Percentiles rank a stretch among this genome's conserved stretches.
These are phyloP conservation scores for Botryotinia convoluta DNA, from an alignment of 2,329 filamentous ascomycete species.

Conservation along the genomic window DNA sequence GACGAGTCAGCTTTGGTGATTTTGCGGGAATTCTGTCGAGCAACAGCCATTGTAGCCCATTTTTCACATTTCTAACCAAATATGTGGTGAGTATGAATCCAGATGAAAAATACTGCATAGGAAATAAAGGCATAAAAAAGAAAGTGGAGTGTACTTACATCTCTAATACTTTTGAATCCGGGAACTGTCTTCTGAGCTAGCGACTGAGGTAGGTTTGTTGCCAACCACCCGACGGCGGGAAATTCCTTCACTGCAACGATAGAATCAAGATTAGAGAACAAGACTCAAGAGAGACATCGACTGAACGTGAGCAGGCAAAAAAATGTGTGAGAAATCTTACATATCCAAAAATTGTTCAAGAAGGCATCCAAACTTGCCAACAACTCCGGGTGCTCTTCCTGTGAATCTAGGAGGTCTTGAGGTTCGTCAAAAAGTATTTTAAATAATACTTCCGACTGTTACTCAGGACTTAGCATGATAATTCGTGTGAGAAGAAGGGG, in stretches of 20 bases:
- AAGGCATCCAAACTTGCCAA: background rate
- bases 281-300: background rate
- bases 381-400: background rate
- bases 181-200: background rate
- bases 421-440: background rate
- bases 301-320: too few relatives aligned
- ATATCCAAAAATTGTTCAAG: background rate
- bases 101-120: background rate
- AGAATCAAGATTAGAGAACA: background rate
- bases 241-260: background rate
- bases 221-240: background rate
- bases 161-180: background rate
- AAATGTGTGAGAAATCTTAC: background rate
- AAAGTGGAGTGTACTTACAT: background rate
- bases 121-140: too few relatives aligned
- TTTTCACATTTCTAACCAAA: background rate
- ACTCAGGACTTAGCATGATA: background rate
- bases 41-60: background rate
- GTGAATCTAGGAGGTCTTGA: background rate
- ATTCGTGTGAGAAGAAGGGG: background rate
- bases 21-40: background rate
- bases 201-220: background rate
- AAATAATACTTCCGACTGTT: background rate
- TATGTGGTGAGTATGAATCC: fast-evolving
- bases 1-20: background rate